Evolutionary conservation across 257 asterid species (phyloP), one percentile per base, ranked within the genome.

Genomic region (Capsicum baccatum): DNA sequence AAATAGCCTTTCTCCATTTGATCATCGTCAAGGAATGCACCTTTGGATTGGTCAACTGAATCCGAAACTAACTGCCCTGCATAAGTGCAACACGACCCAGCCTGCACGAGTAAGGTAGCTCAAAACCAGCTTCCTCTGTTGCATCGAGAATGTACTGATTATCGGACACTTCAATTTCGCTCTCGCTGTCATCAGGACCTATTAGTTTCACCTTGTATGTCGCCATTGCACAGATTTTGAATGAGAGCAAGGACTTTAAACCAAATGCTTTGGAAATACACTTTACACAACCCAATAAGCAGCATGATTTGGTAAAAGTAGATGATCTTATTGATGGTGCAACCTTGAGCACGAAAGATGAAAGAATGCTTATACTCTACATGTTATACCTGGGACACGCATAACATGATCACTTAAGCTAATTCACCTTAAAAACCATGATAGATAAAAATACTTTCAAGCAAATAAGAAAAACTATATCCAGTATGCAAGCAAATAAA

Each of bases 81-180:
- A 58, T 92, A 89, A 26, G 92, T 86, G 2, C 89, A 79, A 86
- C 93, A 91, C 5, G 93, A 9, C 16, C 93, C 92, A 0, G 92
- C 92, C 91, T 69, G 70, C 92, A 91, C 3, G 91, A 89, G 81
- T 89, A 90, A 0, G 92, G 92, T 52, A 90, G 76, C 9, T 88
- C 92, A 6, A 89, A 0, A 9, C 92, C 93, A 0, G 89, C 91
- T 0, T 11, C 50, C 79, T 90, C 92, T 14, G 91, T 92, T 2
- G 92, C 42, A 39, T 90, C 93, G 1, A 90, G 93, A 9, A 90
- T 86, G 88, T 76, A 85, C 21, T 82, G 64, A 56, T 89, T 90
- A 5, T 87, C 91, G 0, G 91, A 89, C 76, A 85, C 91, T 54
- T 90, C 89, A 16, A 90, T 33, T 48, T 86, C 91, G 0, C 17